phyloP scores from a whole-genome alignment of 345 rosid species.

The Citrus sinensis region DNA sequence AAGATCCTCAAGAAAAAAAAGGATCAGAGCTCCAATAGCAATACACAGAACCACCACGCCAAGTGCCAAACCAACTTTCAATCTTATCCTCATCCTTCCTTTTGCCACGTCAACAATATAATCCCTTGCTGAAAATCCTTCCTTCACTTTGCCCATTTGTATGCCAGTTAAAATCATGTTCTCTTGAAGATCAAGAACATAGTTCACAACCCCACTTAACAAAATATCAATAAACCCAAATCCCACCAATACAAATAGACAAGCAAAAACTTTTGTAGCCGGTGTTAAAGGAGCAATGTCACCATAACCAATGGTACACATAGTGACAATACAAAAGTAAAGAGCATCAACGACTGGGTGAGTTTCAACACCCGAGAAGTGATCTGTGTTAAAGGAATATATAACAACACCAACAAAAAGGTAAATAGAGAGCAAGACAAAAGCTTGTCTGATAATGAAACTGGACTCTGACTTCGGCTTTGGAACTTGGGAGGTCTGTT shows the following conservation, averaged over 20 bases:
- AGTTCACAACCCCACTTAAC: constrained; percentile 61
- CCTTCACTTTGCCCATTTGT: constrained; percentile 19
- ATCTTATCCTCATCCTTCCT: constrained; percentile 80
- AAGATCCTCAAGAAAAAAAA: constrained; percentile 53
- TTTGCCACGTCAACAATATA: constrained; percentile 63
- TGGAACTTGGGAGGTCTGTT: constrained; percentile 24
- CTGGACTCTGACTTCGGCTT: constrained; percentile 44
- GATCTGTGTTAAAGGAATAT: constrained; percentile 54
- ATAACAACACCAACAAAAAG: constrained; percentile 54
- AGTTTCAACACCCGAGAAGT: constrained; percentile 71
- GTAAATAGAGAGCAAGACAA: constrained; percentile 49
- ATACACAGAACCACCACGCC: constrained; percentile 63
- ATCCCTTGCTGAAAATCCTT: constrained; percentile 38
- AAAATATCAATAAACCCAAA: constrained; percentile 67
- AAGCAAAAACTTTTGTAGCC: constrained; percentile 59
- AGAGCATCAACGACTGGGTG: constrained; percentile 78
- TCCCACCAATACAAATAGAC: constrained; percentile 65
- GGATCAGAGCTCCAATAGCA: constrained; percentile 49
- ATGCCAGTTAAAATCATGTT: constrained; percentile 50
- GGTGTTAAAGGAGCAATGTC: constrained; percentile 70
- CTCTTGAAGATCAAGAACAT: constrained; percentile 66
- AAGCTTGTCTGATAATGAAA: constrained; percentile 51
- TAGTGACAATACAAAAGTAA: constrained; percentile 75
- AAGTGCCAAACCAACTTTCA: constrained; percentile 68
- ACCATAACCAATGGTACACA: constrained; percentile 86